Evolutionary conservation across 768 basidiomycete species (phyloP), one percentile per base, ranked within the genome.

Genomic region (Exsudoporus frostii): DNA sequence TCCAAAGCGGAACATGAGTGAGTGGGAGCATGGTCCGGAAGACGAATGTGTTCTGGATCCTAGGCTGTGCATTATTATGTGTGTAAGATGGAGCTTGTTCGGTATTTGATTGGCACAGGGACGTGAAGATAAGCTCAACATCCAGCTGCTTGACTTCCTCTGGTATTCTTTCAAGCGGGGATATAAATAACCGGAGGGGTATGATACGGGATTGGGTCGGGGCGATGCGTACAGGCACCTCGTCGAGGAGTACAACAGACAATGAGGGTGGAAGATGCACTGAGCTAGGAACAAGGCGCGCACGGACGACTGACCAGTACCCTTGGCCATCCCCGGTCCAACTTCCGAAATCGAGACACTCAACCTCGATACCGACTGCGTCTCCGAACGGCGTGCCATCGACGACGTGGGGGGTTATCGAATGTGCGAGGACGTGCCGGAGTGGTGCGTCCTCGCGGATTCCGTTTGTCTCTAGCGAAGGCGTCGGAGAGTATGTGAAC

Each of bases 361-460:
- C 78, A 15, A 90, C 51, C 1, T 79, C 86, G 3, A 94, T 56
- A 2, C 90, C 89, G 3, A 90, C 45, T 7, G 81, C 82, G 25
- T 82, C 68, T 3, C 92, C 92, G 62, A 92, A 88, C 0, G 88
- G 79, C 60, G 77, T 81, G 0, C 92, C 92, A 52, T 83, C 80
- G 1, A 93, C 74, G 57, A 93, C 85, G 66, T 92, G 83, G 33
- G 81, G 81, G 3, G 77, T 44, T 4, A 90, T 72, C 43, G 85
- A 79, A 50, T 84, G 80, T 15, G 79, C 71, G 4, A 74, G 56
- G 41, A 81, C 74, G 32, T 74, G 77, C n/a, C 66, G 64, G 38
- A 84, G 65, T 4, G 61, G 45, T 11, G 62, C 30, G 0, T 38
- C 46, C 3, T 59, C 29, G 37, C 40, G 64, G n/a, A 5, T 25